Percentiles rank a stretch among this genome's conserved stretches.
Evolutionary conservation across 2,329 filamentous ascomycete species (phyloP).

Genomic region (Aspergillus bombycis): DNA sequence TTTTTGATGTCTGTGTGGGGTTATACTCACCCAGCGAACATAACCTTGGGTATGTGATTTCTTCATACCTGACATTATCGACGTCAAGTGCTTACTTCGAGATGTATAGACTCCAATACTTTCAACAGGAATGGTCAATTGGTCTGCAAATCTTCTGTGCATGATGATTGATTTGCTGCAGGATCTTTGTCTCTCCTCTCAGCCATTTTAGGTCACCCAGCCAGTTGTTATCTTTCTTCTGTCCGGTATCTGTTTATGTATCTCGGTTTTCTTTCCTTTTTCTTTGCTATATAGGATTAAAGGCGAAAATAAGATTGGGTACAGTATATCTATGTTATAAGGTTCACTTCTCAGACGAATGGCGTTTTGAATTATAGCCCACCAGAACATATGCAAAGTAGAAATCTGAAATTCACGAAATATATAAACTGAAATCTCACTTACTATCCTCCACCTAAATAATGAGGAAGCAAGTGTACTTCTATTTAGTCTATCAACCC

Average conservation of each 20-base stretch:
- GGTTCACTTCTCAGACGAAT: background rate
- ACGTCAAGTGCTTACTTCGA: background rate
- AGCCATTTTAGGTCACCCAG: no score
- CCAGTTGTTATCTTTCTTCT: no score
- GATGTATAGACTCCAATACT: background rate
- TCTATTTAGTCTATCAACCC: no score
- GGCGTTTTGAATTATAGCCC: background rate
- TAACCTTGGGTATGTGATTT: no score
- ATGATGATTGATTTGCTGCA: background rate
- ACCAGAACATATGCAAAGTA: background rate
- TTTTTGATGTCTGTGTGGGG: no score
- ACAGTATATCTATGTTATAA: background rate
- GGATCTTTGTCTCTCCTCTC: no score
- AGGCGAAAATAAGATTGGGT: no score
- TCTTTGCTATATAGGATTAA: no score
- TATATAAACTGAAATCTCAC: background rate
- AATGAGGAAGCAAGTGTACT: background rate
- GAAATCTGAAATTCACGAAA: background rate
- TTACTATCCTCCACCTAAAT: background rate
- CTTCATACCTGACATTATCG: background rate
- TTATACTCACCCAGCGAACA: no score
- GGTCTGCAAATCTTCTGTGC: background rate
- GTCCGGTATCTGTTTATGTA: no score
- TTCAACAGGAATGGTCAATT: background rate
- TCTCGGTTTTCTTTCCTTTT: no score